Evolutionary conservation across 805 yeast species (phyloP).

Genomic region (Jamesozyma hellenica): DNA sequence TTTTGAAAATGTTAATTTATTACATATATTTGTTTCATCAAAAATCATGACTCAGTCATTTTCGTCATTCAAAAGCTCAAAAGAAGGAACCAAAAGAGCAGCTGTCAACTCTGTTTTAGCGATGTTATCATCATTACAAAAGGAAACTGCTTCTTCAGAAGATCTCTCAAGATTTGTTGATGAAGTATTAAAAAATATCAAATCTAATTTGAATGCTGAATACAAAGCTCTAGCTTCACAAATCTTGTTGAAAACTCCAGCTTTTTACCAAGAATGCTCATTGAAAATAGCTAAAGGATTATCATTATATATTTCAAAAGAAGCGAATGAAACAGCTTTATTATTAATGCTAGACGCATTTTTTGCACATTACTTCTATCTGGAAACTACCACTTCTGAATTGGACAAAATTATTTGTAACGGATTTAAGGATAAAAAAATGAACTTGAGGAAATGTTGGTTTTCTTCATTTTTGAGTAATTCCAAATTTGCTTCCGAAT

Average conservation of each 20-base stretch:
- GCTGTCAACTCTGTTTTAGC: conserved; percentile 32
- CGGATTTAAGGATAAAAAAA: conserved; percentile 61
- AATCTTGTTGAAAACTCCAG: conserved; percentile 32
- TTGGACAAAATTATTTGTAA: conserved; percentile 32
- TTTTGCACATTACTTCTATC: conserved; percentile 34
- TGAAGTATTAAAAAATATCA: conserved; percentile 48
- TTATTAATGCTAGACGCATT: conserved; percentile 40
- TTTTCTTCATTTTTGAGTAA: conserved; percentile 32
- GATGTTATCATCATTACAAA: conserved; percentile 18
- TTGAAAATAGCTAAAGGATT: conserved; percentile 35
- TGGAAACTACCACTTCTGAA: conserved; percentile 19
- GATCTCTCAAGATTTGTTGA: conserved; percentile 33
- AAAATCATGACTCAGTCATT: conserved; percentile 44
- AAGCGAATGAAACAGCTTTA: conserved; percentile 62
- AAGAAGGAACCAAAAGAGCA: conserved; percentile 48
- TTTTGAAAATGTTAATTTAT: conserved; percentile 33
- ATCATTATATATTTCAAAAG: conserved; percentile 52
- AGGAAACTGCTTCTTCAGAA: conserved; percentile 19
- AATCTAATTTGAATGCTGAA: conserved; percentile 53
- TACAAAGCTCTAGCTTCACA: conserved; percentile 46
- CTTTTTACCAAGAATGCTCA: conserved; percentile 24
- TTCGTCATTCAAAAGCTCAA: conserved; percentile 57
- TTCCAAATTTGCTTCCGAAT: conserved; percentile 29
- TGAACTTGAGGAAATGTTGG: conserved; percentile 61
- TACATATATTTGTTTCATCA: conserved; percentile 32